Conservation (phyloP, 1,284 basidiomycete species). For the Tylopilus sp. region DNA sequence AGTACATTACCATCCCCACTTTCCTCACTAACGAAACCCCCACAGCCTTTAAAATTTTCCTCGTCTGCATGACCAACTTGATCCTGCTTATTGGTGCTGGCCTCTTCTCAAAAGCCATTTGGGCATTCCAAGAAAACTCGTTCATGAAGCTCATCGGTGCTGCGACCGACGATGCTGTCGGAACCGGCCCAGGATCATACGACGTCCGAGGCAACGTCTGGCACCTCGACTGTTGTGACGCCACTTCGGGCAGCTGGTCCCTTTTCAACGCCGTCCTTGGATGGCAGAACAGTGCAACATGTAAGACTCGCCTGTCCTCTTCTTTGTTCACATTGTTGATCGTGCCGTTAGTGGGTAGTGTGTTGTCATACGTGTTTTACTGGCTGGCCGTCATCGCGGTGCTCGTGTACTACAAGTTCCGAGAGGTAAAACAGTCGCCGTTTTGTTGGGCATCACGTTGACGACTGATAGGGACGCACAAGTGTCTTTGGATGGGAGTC, state of each 20-base stretch:
- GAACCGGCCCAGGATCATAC: constrained; percentile 81
- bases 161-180: constrained; percentile 74
- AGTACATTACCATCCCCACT: constrained; percentile 27
- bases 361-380: constrained; percentile 77
- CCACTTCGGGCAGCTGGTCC: constrained; percentile 68
- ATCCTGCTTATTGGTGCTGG: constrained; percentile 90
- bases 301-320: constrained; percentile 33
- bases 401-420: constrained; percentile 71
- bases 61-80: constrained; percentile 86
- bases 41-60: constrained; percentile 74
- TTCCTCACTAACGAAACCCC: not conserved
- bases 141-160: constrained; percentile 73
- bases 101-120: constrained; percentile 74
- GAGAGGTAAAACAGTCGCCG: constrained; percentile 42
- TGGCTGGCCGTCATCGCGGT: constrained; percentile 70
- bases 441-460: not conserved
- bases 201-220: constrained; percentile 80
- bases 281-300: constrained; percentile 70
- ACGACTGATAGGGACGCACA: constrained; percentile 40
- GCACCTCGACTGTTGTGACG: constrained; percentile 84
- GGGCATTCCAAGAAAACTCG: constrained; percentile 67
- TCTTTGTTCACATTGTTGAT: constrained; percentile 1
- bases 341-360: constrained; percentile 51
- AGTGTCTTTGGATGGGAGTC: constrained; percentile 46
- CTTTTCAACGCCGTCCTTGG: constrained; percentile 75